Conservation (phyloP, 2,329 filamentous ascomycete species). For the Xylariaceae sp. region DNA sequence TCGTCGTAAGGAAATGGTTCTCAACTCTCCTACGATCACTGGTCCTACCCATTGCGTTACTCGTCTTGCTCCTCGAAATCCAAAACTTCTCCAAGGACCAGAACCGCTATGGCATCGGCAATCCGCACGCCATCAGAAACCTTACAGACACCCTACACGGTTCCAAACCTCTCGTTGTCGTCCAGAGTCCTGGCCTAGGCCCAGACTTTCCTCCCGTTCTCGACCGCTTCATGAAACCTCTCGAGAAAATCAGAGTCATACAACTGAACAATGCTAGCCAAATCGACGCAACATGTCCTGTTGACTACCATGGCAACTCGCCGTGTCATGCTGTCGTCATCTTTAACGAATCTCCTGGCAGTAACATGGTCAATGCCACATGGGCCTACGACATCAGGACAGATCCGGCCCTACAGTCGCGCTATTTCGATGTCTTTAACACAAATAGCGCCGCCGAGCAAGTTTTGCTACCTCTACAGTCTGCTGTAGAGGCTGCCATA, state of each 20-base stretch:
- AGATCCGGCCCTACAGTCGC: constrained; percentile 62
- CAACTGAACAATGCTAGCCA: constrained; percentile 23
- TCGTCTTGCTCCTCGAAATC: constrained; percentile 36
- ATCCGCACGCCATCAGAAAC: constrained; percentile 23
- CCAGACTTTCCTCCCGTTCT: constrained; percentile 33
- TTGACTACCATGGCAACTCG: constrained; percentile 62
- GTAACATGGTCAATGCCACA: constrained; percentile 46
- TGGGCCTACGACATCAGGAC: constrained; percentile 79
- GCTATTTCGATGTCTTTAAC: constrained; percentile 60
- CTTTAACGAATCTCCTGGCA: constrained; percentile 71
- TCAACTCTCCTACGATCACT: constrained; percentile 36
- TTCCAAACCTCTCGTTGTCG: constrained; percentile 35
- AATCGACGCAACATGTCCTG: constrained; percentile 31
- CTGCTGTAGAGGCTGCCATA: constrained; percentile 44
- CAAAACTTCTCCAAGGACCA: constrained; percentile 32
- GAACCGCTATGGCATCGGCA: constrained; percentile 32
- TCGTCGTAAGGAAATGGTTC: constrained; percentile 32
- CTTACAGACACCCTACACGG: constrained; percentile 32
- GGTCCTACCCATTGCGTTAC: constrained; percentile 33
- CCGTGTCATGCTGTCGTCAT: constrained; percentile 74
- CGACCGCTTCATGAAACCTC: constrained; percentile 30
- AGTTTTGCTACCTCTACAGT: constrained; percentile 72
- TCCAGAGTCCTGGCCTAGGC: constrained; percentile 30
- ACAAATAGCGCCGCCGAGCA: constrained; percentile 67
- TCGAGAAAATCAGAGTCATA: constrained; percentile 28